phyloP scores from a whole-genome alignment of 1,139 yeast genomes.

The Yamadazyma triangularis region DNA sequence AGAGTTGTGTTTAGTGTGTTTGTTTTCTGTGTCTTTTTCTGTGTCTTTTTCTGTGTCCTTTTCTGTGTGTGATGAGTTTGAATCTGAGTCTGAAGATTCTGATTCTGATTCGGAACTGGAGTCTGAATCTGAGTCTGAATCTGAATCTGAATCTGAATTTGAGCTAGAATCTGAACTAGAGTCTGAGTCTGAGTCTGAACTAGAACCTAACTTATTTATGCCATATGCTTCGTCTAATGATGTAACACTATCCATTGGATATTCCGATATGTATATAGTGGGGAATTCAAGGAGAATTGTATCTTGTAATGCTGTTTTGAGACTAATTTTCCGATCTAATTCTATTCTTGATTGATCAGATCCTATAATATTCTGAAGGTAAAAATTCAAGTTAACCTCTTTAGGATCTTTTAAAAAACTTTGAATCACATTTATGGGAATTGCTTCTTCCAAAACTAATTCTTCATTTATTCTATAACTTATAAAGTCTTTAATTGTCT shows the following conservation, averaged over 20 bases:
- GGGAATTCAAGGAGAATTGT: constrained; percentile 75
- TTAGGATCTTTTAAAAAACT: constrained; percentile 9
- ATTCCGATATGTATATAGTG: constrained; percentile 44
- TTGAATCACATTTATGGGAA: constrained; percentile 33
- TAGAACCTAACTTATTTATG: constrained; percentile 5
- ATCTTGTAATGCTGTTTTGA: constrained; percentile 48
- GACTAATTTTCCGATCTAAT: constrained; percentile 16
- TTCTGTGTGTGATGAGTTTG: too few species aligned
- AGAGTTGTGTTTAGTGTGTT: too few species aligned
- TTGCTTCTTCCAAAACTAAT: constrained; percentile 27
- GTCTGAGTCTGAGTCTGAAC: constrained; percentile 7
- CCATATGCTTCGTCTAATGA: constrained; percentile 18
- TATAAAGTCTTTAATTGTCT: constrained; percentile 25
- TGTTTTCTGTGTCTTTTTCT: constrained; percentile 1
- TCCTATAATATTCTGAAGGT: constrained; percentile 29
- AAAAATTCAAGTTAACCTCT: constrained; percentile 23
- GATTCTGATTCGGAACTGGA: constrained; percentile 10
- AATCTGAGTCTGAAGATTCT: background rate
- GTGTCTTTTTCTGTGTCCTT: background rate
- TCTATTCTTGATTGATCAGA: constrained; percentile 17
- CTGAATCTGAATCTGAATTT: constrained; percentile 8
- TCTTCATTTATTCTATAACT: constrained; percentile 46
- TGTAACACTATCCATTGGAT: constrained; percentile 12
- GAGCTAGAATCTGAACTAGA: constrained; percentile 8
- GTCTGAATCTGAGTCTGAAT: constrained; percentile 9